A percentile compares a stretch with the other conserved stretches of the same genome.
phyloP scores from a whole-genome alignment of 805 yeast species.

The Pichia heedii region DNA sequence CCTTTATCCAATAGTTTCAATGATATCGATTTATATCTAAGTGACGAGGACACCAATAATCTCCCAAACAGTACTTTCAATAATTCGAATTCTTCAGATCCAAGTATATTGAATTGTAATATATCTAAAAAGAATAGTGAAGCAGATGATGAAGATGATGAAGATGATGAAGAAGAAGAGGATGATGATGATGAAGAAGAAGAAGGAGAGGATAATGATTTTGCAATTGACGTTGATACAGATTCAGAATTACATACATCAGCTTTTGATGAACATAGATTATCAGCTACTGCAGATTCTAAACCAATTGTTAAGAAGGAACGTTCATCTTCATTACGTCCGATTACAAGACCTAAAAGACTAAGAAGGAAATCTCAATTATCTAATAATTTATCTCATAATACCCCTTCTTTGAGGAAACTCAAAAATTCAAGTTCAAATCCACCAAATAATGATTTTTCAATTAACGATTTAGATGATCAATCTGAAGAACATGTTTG shows the following conservation, averaged over 20 bases:
- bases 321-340: constrained; percentile 17
- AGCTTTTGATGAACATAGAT: constrained; percentile 23
- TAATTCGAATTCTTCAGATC: too few species aligned
- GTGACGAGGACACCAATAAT: constrained; percentile 3
- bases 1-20: constrained; percentile 1
- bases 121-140: too few species aligned
- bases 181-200: constrained; percentile 11
- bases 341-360: constrained; percentile 10
- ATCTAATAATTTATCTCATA: background rate
- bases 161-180: constrained; percentile 1
- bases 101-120: too few species aligned
- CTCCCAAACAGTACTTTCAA: background rate
- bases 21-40: background rate
- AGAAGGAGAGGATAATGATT: constrained; percentile 14
- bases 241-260: constrained; percentile 24
- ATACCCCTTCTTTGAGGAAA: constrained; percentile 2
- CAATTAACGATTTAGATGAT: background rate
- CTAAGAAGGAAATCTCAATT: constrained; percentile 4
- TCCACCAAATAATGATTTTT: background rate
- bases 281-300: constrained; percentile 16
- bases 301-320: constrained; percentile 12
- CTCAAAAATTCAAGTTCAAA: background rate
- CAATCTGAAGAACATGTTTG: constrained; percentile 41
- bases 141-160: constrained; percentile 6
- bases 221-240: constrained; percentile 8